A percentile compares a stretch with the other conserved stretches of the same genome.
Evolutionary conservation across 2,329 filamentous ascomycete genomes (phyloP).

Genomic region (Aspergillus fumigatiaffinis): DNA sequence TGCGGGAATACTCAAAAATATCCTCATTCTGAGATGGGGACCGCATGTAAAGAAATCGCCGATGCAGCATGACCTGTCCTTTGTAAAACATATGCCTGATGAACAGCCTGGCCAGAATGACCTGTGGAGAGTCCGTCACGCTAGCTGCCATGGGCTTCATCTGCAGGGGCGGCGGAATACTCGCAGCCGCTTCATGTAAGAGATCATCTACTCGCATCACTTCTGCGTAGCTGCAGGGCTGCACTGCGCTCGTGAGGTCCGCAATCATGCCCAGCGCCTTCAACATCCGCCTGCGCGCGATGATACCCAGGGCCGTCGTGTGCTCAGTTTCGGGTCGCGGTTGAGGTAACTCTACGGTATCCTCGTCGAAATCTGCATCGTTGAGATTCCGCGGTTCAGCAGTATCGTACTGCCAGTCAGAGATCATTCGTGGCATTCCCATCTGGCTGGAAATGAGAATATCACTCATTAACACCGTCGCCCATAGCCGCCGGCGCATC

Average conservation of each 20-base stretch:
- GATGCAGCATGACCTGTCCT: constrained; percentile 21
- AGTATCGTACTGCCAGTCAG: constrained; percentile 57
- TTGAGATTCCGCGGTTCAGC: constrained; percentile 52
- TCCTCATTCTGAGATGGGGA: constrained; percentile 8
- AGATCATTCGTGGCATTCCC: constrained; percentile 59
- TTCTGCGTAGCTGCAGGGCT: constrained; percentile 24
- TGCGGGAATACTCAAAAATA: constrained; percentile 38
- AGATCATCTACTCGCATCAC: constrained; percentile 26
- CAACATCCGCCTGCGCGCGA: constrained; percentile 31
- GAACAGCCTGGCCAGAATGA: constrained; percentile 20
- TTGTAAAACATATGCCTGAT: constrained; percentile 21
- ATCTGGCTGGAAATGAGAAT: constrained; percentile 59
- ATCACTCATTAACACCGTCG: constrained; percentile 50
- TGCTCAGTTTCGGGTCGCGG: constrained; percentile 48
- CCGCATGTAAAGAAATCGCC: constrained; percentile 8
- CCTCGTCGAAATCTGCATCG: constrained; percentile 56
- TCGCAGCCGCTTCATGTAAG: constrained; percentile 21
- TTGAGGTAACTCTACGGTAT: constrained; percentile 48
- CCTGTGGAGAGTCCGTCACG: constrained; percentile 19
- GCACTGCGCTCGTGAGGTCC: constrained; percentile 26
- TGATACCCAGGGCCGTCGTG: constrained; percentile 28
- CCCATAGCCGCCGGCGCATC: constrained; percentile 43
- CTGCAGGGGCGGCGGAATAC: constrained; percentile 10
- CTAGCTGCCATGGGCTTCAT: constrained; percentile 15
- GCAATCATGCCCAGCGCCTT: constrained; percentile 27